Evolutionary conservation across 2,329 filamentous ascomycete species (phyloP), one percentile per base, ranked within the genome.

Genomic region (Helotiales sp.): DNA sequence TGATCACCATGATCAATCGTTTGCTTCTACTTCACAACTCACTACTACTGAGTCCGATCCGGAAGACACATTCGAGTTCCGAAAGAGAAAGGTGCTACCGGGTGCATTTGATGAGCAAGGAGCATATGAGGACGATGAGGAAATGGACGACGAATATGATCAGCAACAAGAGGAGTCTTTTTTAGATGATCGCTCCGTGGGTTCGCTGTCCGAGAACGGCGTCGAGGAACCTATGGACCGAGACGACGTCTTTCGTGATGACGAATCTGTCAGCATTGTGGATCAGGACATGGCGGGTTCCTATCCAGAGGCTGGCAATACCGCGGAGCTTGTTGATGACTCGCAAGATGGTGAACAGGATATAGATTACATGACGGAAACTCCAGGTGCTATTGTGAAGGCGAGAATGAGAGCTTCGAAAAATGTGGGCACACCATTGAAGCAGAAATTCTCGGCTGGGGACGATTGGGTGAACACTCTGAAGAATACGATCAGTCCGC

Each of bases 381-480:
- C 82, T 36, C 83, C 84, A 59, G 84, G 82, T 54, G 84, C 83
- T 62, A 80, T 87, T 64, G 77, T 87, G 71, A 79, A 83, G 73
- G 85, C 85, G 60, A 77, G 84, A 64, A 81, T 86, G 80, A 82
- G 84, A 70, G 84, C 84, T 34, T 76, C 84, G 68, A 87, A 86
- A 73, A 80, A 80, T 62, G 81, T 81, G 19, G 79, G 75, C 59
- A 83, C 82, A 27, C 85, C 85, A 24, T 71, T 81, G 24, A 83
- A 80, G 64, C 76, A 84, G 53, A 82, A 86, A 62, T 82, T 88
- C 58, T 78, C 83, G 33, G 63, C 67, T 34, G 90, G 88, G 54
- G 90, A 93, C 59, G 89, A 96, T 71, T 99, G 95, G 95, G 89
- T 92, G 66, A 89, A 95, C 66, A 93, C 97, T 77, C 81, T 99